phyloP scores from a whole-genome alignment of 345 rosid species.

The Luvunga scandens region DNA sequence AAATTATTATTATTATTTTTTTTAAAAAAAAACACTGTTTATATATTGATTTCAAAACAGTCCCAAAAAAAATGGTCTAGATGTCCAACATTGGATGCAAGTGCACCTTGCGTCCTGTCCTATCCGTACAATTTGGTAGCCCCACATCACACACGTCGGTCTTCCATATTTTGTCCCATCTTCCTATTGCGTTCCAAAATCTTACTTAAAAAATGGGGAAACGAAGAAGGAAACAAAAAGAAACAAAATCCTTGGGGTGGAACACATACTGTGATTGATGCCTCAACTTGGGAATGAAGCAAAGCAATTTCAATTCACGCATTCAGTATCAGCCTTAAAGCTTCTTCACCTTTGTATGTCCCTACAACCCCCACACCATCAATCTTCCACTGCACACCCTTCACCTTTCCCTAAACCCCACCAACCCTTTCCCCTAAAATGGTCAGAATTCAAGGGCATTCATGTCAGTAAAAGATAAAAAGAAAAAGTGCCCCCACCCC shows the following conservation, averaged over 20 bases:
- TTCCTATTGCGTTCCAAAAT: too few species aligned
- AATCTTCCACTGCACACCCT: conserved; percentile 3
- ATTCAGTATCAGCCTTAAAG: background rate
- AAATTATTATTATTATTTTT: too few species aligned
- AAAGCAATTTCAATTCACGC: conserved; percentile 14
- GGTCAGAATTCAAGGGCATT: background rate
- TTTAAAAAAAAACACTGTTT: too few species aligned
- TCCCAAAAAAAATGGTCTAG: too few species aligned
- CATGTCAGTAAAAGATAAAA: too few species aligned
- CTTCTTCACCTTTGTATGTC: background rate
- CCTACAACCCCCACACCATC: background rate
- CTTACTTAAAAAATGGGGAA: background rate
- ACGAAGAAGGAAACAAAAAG: background rate
- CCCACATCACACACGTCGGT: too few species aligned
- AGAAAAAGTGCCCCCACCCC: too few species aligned
- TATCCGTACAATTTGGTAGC: background rate
- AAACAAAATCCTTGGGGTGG: background rate
- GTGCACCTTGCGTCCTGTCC: background rate
- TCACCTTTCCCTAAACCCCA: background rate
- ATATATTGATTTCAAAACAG: too few species aligned
- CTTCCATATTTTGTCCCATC: too few species aligned
- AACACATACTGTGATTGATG: conserved; percentile 23
- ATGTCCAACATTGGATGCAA: background rate
- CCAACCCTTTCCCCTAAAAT: background rate
- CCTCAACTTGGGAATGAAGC: conserved; percentile 37